A percentile compares a stretch with the other conserved stretches of the same genome.
Conservation (phyloP, 2,329 filamentous ascomycete species). For the Fusarium graminum region DNA sequence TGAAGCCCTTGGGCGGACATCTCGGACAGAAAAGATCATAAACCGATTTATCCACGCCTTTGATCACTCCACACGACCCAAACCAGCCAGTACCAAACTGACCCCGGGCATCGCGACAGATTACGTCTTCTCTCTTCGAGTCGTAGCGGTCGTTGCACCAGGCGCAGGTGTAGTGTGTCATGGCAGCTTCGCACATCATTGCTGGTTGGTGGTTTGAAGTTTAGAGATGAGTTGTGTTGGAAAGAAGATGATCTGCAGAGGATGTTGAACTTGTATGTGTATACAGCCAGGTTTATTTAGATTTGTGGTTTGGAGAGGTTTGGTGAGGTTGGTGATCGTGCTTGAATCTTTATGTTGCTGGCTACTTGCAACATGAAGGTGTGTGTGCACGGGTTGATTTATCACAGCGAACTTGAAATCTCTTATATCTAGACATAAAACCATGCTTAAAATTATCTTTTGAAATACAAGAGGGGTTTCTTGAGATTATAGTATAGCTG, state of each 20-base stretch:
- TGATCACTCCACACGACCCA: neutral
- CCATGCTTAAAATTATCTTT: too few relatives aligned
- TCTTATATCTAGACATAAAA: neutral
- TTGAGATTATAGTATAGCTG: too few relatives aligned
- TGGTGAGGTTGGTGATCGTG: neutral
- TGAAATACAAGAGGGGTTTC: too few relatives aligned
- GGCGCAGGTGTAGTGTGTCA: slow-evolving; percentile 8
- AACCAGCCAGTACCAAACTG: neutral
- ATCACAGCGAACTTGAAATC: neutral
- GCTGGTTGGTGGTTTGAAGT: neutral
- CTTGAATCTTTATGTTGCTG: neutral
- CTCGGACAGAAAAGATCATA: neutral
- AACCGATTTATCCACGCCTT: neutral
- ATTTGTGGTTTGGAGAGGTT: neutral
- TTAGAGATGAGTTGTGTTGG: neutral
- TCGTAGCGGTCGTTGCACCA: slow-evolving; percentile 2
- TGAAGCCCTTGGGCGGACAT: neutral
- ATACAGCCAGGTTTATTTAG: neutral
- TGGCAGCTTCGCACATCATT: neutral
- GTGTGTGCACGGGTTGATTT: neutral
- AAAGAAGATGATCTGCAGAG: neutral
- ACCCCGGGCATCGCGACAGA: neutral
- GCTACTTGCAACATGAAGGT: neutral
- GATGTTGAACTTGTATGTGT: neutral
- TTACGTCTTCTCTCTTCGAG: neutral